Base-by-base conservation (phyloP, 1,139 yeast species). In the Candida tetrigidarum region DNA sequence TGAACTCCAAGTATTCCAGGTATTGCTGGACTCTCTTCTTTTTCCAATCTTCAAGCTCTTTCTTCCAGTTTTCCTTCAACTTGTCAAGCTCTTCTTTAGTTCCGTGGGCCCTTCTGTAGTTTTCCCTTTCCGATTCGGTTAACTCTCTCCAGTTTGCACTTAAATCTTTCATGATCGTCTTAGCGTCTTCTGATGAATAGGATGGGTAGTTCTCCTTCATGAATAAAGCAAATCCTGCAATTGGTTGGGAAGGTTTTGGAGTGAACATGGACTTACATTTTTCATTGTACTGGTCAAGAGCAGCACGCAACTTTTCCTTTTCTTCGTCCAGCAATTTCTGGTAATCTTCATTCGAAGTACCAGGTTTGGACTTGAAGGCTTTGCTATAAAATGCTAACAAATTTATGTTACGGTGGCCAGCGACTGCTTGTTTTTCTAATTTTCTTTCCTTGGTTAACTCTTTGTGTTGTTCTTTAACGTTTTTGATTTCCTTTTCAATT, bases 61-160 rank as follows among this genome's bases (percentile, higher is more conserved):
- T 57, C 50, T 55, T 54, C n/a, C n/a, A n/a, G n/a, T 54, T 43
- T n/a, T 58, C 54, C 14, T 51, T 58, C 78, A 78, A 73, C 2
- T 50, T 50, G 20, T 61, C 53, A 39, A 27, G 32, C 6, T 49
- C 48, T 3, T 58, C 57, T n/a, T n/a, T n/a, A n/a, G n/a, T n/a
- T n/a, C n/a, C n/a, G n/a, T n/a, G n/a, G n/a, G n/a, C n/a, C 50
- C 55, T 54, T n/a, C 50, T 56, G 51, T 64, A 72, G n/a, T 51
- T 34, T 8, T 49, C 48, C 58, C 71, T 71, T 52, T 72, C 71
- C 9, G 42, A 53, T 2, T 43, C 53, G 19, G 67, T 42, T 54
- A 73, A 61, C 10, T 41, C 37, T 37, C 56, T 64, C 76, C 77
- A 74, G 41, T 60, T 50, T 5, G 42, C 52, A 19, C 68, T 55